Evolutionary conservation across 441 rosid species (phyloP).

Genomic region (Theobroma grandiflorum): DNA sequence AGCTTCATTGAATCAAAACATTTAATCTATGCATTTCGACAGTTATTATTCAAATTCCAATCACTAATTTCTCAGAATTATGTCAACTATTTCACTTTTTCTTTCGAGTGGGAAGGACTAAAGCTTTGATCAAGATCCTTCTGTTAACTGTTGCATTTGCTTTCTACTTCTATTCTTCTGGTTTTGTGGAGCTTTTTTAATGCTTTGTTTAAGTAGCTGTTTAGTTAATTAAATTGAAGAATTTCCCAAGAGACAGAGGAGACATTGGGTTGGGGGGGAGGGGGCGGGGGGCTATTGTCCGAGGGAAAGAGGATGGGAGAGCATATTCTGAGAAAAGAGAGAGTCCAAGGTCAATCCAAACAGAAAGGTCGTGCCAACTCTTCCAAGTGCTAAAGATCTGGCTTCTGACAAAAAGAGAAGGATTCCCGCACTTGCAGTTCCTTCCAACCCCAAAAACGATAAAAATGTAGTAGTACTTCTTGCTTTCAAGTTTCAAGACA

Average conservation of each 20-base stretch:
- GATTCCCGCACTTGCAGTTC: slow-evolving; percentile 18
- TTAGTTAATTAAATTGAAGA: background rate
- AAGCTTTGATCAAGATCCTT: too few species aligned
- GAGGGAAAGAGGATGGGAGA: background rate
- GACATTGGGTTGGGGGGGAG: too few species aligned
- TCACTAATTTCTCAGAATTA: too few species aligned
- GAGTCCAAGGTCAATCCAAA: slow-evolving; percentile 21
- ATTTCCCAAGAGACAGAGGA: background rate
- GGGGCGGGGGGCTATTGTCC: background rate
- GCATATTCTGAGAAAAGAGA: slow-evolving; percentile 14
- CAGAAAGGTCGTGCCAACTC: slow-evolving; percentile 14
- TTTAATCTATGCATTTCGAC: too few species aligned
- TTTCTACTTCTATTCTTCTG: background rate
- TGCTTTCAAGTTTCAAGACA: slow-evolving; percentile 18
- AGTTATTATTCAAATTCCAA: too few species aligned
- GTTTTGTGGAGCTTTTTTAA: too few species aligned
- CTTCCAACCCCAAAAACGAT: slow-evolving; percentile 27
- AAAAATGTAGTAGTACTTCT: background rate
- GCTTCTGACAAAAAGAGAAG: slow-evolving; percentile 26
- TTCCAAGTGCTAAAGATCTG: slow-evolving; percentile 22
- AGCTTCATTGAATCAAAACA: too few species aligned
- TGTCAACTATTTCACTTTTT: too few species aligned
- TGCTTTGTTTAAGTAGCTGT: background rate
- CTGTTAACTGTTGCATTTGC: background rate
- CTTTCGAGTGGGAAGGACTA: background rate